Percentiles rank a stretch among this genome's conserved stretches.
These are phyloP conservation scores for Leishmania arabica DNA, from an alignment of 208 protist genomes.

Conservation along the genomic window DNA sequence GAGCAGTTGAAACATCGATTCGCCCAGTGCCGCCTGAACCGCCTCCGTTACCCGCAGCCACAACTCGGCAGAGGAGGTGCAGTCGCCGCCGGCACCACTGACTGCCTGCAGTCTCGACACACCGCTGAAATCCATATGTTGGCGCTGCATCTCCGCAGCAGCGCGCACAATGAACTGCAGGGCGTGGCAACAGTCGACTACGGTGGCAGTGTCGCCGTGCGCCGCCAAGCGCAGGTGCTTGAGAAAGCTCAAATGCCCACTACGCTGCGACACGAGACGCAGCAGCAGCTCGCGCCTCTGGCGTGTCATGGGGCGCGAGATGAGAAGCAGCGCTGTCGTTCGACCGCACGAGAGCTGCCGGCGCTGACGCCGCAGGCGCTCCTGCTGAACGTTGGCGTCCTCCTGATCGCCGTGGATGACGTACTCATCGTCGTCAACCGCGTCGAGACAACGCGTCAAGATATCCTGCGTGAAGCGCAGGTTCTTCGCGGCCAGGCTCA, in stretches of 20 bases:
- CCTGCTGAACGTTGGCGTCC: not conserved
- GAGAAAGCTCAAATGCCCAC: conserved; percentile 72
- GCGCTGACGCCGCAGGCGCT: conserved; percentile 49
- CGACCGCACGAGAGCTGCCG: conserved; percentile 76
- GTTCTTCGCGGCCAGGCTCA: conserved; percentile 73
- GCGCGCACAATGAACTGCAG: conserved; percentile 70
- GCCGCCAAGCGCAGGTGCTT: conserved; percentile 80
- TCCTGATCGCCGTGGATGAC: conserved; percentile 49
- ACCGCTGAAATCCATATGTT: conserved; percentile 3
- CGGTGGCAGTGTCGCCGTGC: conserved; percentile 46
- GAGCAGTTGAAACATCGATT: conserved; percentile 60
- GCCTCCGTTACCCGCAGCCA: conserved; percentile 54
- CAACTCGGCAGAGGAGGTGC: conserved; percentile 14
- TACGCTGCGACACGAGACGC: conserved; percentile 54
- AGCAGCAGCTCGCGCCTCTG: conserved; percentile 48
- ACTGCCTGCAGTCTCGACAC: not conserved
- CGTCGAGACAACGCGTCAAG: conserved; percentile 71
- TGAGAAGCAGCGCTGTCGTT: conserved; percentile 64
- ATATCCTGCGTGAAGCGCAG: conserved; percentile 62
- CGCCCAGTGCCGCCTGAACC: conserved; percentile 60
- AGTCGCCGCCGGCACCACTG: not conserved
- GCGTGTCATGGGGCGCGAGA: conserved; percentile 50
- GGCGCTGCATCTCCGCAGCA: conserved; percentile 40
- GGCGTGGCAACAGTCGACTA: conserved; percentile 69
- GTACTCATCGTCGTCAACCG: conserved; percentile 72